A percentile compares a stretch with the other conserved stretches of the same genome.
phyloP scores from a whole-genome alignment of 768 basidiomycete species.

The Trametes elegans region DNA sequence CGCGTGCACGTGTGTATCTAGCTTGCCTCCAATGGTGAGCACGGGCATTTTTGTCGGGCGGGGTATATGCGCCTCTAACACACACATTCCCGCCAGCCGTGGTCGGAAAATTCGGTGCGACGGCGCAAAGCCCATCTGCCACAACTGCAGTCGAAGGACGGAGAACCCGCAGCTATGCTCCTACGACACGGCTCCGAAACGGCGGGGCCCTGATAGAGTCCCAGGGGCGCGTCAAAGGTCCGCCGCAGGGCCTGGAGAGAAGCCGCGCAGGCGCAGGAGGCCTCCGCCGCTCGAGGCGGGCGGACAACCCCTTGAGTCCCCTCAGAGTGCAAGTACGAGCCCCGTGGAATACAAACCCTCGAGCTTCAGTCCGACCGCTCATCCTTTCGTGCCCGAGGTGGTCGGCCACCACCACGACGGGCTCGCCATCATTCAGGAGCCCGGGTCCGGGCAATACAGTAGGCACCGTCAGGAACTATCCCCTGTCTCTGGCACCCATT shows the following conservation, averaged over 20 bases:
- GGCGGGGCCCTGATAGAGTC: conserved; percentile 75
- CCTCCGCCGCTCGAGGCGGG: not conserved
- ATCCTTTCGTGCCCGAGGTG: conserved; percentile 1
- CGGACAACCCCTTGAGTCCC: not conserved
- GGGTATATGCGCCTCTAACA: too few relatives aligned
- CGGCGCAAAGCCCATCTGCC: conserved; percentile 73
- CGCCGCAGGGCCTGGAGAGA: conserved; percentile 38
- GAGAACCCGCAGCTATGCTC: conserved; percentile 43
- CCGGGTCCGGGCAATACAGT: conserved; percentile 12
- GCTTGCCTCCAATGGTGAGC: conserved; percentile 78
- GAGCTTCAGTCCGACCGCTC: conserved; percentile 8
- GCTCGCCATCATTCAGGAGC: conserved; percentile 12
- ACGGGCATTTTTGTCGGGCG: too few relatives aligned
- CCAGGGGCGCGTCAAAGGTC: conserved; percentile 77
- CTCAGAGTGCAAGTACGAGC: conserved; percentile 13
- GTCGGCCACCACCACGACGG: not conserved
- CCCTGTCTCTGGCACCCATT: not conserved
- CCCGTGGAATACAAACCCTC: conserved; percentile 11
- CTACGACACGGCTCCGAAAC: conserved; percentile 72
- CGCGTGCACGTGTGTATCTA: conserved; percentile 70
- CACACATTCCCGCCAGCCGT: conserved; percentile 45
- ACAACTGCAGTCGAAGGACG: conserved; percentile 64
- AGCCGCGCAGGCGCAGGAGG: conserved; percentile 22
- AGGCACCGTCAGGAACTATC: conserved; percentile 12
- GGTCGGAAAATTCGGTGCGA: conserved; percentile 81